phyloP scores from a whole-genome alignment of 495 filamentous ascomycete genomes.

The Penicillium roqueforti region DNA sequence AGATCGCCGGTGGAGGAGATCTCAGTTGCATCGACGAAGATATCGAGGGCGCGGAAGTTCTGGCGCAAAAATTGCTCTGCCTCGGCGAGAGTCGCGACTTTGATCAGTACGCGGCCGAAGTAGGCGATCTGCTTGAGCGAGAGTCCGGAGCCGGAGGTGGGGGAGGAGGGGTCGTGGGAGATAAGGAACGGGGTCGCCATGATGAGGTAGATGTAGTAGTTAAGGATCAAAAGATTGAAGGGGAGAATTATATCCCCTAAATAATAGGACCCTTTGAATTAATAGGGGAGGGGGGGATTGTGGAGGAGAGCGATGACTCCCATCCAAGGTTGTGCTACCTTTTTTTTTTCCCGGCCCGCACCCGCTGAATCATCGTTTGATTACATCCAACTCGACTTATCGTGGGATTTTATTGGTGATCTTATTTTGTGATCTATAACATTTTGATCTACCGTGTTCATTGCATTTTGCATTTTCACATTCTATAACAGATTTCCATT shows the following conservation, averaged over 20 bases:
- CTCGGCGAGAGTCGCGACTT: slow-evolving; percentile 55
- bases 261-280: background rate
- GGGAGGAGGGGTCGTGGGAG: slow-evolving; percentile 41
- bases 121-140: slow-evolving; percentile 68
- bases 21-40: slow-evolving; percentile 72
- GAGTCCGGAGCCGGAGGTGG: slow-evolving; percentile 54
- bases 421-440: background rate
- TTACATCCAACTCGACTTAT: background rate
- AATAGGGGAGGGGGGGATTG: background rate
- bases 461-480: background rate
- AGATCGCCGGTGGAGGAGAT: slow-evolving; percentile 67
- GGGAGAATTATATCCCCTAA: slow-evolving; percentile 11
- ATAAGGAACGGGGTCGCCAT: slow-evolving; percentile 52
- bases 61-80: slow-evolving; percentile 64
- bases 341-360: slow-evolving; percentile 10
- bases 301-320: slow-evolving; percentile 18
- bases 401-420: background rate
- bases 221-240: slow-evolving; percentile 3
- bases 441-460: background rate
- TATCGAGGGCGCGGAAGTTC: slow-evolving; percentile 60
- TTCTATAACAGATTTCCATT: no score
- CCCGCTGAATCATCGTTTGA: slow-evolving; percentile 11
- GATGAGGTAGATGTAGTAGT: slow-evolving; percentile 13
- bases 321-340: background rate
- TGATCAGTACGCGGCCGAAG: slow-evolving; percentile 71